Base-by-base conservation (phyloP, 306 rosid species). In the Trifolium fragiferum region DNA sequence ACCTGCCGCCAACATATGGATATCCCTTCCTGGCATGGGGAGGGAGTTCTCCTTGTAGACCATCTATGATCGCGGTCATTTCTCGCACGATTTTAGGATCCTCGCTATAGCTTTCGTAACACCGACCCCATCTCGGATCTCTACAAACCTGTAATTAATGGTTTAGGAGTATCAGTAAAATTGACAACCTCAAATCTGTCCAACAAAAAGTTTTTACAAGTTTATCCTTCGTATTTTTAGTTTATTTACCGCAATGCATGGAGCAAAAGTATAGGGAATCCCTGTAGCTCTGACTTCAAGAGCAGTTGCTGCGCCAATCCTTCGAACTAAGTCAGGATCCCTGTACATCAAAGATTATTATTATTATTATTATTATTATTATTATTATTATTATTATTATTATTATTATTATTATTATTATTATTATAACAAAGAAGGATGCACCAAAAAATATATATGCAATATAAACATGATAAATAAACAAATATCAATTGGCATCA, bases 81-180 rank as follows among this genome's bases (percentile, higher is more conserved):
- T 85, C 84, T 84, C 82, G 82, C 75, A 94, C 97, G 74, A 94
- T 81, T 78, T 76, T 82, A 78, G 81, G 88, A 80, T 94, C 97
- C 83, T 94, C 99, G 3, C 99, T 94, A 70, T 94, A 94, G 89
- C 99, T 94, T 84, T 94, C 99, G 35, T 94, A 94, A 85, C 99
- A 94, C 53, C 99, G 80, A 55, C 99, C 99, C 99, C 99, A 94
- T 83, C 99, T 89, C 25, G 99, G 98, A 86, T 94, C 99, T 81
- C 99, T 89, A 75, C 99, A 94, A 25, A 94, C 96, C 97, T 94
- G 44, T 49, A 81, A 38, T 66, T 66, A 70, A 82, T 41, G 65
- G 80, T 88, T 79, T 66, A 58, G 58, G 71, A 38, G n/a, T 68
- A 78, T 68, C 53, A 30, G n/a, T 66, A 51, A 76, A 62, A 70